Evolutionary conservation across 345 rosid genomes (phyloP).

Genomic region (Capsella bursapastoris): DNA sequence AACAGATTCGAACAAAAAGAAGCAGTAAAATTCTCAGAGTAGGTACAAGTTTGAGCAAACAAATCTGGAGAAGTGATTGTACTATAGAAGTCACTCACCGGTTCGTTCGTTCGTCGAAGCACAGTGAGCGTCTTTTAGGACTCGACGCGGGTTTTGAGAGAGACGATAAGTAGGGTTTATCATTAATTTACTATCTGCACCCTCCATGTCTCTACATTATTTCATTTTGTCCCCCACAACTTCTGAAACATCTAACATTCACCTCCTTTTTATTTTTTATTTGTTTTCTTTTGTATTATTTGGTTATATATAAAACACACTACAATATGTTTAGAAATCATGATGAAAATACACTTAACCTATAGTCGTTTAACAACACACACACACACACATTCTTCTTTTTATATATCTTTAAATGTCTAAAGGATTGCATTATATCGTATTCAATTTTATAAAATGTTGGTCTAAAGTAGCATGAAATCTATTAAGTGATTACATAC

Average conservation of each 20-base stretch:
- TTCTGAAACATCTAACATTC: not conserved
- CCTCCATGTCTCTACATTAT: not conserved
- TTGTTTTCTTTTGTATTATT: not conserved
- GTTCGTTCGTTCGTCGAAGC: constrained; percentile 12
- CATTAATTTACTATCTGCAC: constrained; percentile 7
- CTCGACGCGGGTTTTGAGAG: constrained; percentile 31
- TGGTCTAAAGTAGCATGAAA: not conserved
- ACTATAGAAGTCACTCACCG: constrained; percentile 26
- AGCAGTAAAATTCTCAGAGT: not conserved
- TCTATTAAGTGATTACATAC: too few relatives aligned
- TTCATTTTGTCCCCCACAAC: not conserved
- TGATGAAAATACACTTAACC: too few relatives aligned
- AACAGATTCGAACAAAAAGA: not conserved
- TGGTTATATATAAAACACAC: too few relatives aligned
- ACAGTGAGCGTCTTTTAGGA: constrained; percentile 4
- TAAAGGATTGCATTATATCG: constrained; percentile 2
- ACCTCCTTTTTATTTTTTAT: not conserved
- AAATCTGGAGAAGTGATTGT: constrained; percentile 29
- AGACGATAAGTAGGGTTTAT: constrained; percentile 44
- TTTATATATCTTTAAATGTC: too few relatives aligned
- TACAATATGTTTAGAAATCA: too few relatives aligned
- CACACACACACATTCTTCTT: too few relatives aligned
- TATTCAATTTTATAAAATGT: not conserved
- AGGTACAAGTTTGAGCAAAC: constrained; percentile 2
- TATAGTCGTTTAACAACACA: too few relatives aligned